Conservation (phyloP, 768 basidiomycete genomes). For the Suillus lakei region DNA sequence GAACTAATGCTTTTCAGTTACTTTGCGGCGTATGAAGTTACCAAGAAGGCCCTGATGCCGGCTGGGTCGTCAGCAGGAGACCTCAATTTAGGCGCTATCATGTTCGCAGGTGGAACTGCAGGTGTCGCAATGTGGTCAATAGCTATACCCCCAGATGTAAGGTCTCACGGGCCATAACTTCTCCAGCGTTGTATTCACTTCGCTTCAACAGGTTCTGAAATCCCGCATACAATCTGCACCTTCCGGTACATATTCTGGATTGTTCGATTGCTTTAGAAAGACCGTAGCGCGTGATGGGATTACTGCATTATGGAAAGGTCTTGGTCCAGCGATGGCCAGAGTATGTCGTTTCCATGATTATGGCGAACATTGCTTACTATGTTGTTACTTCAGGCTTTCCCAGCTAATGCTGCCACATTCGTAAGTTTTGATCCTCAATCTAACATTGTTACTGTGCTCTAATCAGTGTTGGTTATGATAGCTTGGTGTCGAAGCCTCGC, state of each 20-base stretch:
- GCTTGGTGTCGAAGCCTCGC: constrained; percentile 92
- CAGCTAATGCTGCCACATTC: constrained; percentile 95
- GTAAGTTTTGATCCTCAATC: constrained; percentile 49
- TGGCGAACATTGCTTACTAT: not conserved
- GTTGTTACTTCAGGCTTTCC: constrained; percentile 73
- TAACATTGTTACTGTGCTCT: not conserved
- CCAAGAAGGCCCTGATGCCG: constrained; percentile 86
- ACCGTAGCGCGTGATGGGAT: constrained; percentile 90
- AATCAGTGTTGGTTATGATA: constrained; percentile 33
- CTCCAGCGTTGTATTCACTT: constrained; percentile 6
- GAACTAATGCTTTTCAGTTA: constrained; percentile 56
- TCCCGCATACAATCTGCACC: constrained; percentile 95
- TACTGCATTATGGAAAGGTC: constrained; percentile 92
- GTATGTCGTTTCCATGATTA: constrained; percentile 46
- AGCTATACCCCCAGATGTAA: constrained; percentile 95
- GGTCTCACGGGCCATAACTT: constrained; percentile 30
- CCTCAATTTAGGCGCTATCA: constrained; percentile 84
- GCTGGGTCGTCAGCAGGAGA: constrained; percentile 78
- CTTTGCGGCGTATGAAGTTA: constrained; percentile 95
- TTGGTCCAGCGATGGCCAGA: constrained; percentile 95
- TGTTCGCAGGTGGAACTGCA: constrained; percentile 91
- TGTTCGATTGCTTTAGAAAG: constrained; percentile 91
- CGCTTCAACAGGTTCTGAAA: constrained; percentile 80
- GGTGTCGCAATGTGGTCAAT: constrained; percentile 99
- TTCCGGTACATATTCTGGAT: constrained; percentile 94